phyloP scores from a whole-genome alignment of 2,329 filamentous ascomycete species.

The Pyricularia pennisetigena region DNA sequence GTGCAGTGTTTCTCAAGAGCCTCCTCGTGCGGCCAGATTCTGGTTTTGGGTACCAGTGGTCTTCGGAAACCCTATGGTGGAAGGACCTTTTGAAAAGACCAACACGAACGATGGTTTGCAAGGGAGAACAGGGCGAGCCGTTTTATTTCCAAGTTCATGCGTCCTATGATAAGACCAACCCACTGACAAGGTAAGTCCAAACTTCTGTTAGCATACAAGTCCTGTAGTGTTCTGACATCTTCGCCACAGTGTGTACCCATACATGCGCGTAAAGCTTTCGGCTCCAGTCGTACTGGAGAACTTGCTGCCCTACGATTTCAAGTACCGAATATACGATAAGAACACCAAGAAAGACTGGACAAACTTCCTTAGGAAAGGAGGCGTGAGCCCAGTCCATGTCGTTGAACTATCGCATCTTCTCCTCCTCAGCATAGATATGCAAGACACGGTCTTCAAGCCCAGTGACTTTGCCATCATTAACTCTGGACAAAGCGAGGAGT shows the following conservation, averaged over 20 bases:
- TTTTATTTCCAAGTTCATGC: conserved; percentile 98
- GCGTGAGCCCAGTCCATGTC: conserved; percentile 93
- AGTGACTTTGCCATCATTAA: conserved; percentile 99
- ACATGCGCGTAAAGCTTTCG: conserved; percentile 87
- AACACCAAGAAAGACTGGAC: conserved; percentile 99
- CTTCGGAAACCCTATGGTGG: conserved; percentile 83
- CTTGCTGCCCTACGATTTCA: conserved; percentile 92
- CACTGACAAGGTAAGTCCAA: conserved; percentile 55
- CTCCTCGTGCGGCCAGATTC: conserved; percentile 84
- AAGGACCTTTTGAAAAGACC: conserved; percentile 78
- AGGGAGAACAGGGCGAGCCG: conserved; percentile 74
- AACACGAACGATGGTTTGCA: conserved; percentile 79
- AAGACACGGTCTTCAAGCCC: conserved; percentile 87
- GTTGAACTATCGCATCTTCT: conserved; percentile 92
- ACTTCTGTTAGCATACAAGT: not conserved
- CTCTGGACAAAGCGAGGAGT: conserved; percentile 76
- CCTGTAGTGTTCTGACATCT: not conserved
- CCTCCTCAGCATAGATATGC: conserved; percentile 88
- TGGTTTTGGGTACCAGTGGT: conserved; percentile 96
- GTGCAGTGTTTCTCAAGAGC: conserved; percentile 82
- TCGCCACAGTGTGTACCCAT: conserved; percentile 63
- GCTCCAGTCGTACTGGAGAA: conserved; percentile 94
- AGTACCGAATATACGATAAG: conserved; percentile 98
- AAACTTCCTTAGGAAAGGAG: conserved; percentile 93
- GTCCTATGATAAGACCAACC: conserved; percentile 72